Percentiles rank a stretch among this genome's conserved stretches.
phyloP scores from a whole-genome alignment of 2,329 filamentous ascomycete species.

The Neurospora sp. region DNA sequence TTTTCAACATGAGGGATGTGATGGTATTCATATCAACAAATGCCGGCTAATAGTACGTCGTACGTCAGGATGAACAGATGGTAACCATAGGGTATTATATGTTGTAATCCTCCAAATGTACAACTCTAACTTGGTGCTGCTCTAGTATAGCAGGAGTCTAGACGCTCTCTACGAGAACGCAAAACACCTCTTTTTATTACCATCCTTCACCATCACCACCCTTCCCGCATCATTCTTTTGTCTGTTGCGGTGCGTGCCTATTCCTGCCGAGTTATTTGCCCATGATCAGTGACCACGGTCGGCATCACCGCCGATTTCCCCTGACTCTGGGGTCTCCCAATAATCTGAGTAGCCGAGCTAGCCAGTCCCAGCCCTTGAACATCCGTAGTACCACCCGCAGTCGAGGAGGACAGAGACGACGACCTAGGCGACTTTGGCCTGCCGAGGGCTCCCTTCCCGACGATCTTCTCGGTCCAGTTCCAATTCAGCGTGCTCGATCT shows the following conservation, averaged over 20 bases:
- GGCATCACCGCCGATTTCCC: constrained; percentile 5
- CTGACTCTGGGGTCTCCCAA: neutral
- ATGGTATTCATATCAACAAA: neutral
- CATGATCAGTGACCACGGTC: constrained; percentile 2
- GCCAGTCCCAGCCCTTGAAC: neutral
- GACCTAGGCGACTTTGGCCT: constrained; percentile 4
- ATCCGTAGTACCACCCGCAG: neutral
- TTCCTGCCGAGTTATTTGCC: neutral
- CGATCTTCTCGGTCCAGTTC: constrained; percentile 23
- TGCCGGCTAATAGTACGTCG: neutral
- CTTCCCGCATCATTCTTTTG: neutral
- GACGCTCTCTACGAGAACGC: neutral
- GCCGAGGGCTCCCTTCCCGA: constrained; percentile 17
- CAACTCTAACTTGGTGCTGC: neutral
- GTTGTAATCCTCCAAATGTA: neutral
- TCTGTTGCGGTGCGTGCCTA: neutral
- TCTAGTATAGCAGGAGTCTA: neutral
- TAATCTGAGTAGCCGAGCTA: neutral
- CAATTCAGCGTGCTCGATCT: constrained; percentile 14
- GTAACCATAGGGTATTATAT: neutral
- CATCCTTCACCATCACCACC: neutral
- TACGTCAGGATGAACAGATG: neutral
- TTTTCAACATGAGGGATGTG: neutral
- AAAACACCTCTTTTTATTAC: neutral
- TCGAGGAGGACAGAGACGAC: neutral